A percentile compares a stretch with the other conserved stretches of the same genome.
Evolutionary conservation across 177 flowering plant genomes (phyloP).

Genomic region (Vitis hybrid): DNA sequence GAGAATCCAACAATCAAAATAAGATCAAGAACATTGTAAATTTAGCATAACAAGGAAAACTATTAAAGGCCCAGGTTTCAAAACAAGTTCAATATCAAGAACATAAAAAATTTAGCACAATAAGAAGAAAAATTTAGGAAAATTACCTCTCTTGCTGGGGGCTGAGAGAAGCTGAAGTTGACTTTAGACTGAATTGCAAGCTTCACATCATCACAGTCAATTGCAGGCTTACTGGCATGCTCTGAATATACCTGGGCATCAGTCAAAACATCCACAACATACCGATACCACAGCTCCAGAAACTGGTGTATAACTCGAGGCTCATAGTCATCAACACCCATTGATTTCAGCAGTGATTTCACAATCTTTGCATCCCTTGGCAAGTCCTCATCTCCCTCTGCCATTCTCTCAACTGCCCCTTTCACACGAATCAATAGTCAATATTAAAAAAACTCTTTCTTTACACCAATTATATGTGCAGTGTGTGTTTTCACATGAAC

Average conservation of each 20-base stretch:
- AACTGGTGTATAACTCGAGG: conserved; percentile 92
- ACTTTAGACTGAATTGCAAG: conserved; percentile 94
- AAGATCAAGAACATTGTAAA: too few relatives aligned
- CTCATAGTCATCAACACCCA: conserved; percentile 87
- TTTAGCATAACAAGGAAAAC: too few relatives aligned
- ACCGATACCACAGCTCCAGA: conserved; percentile 88
- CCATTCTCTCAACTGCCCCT: conserved; percentile 29
- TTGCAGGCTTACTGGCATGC: conserved; percentile 80
- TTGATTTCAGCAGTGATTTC: conserved; percentile 75
- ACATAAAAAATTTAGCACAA: too few relatives aligned
- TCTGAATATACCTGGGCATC: conserved; percentile 95
- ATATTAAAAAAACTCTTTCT: too few relatives aligned
- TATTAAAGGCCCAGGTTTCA: too few relatives aligned
- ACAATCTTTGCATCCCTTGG: conserved; percentile 96
- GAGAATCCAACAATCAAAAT: too few relatives aligned
- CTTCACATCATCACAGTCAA: conserved; percentile 89
- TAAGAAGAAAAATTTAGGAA: conserved; percentile 5
- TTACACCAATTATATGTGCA: too few relatives aligned
- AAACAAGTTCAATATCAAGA: too few relatives aligned
- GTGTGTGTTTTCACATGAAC: too few relatives aligned
- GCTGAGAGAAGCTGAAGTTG: conserved; percentile 92
- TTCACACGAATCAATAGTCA: too few relatives aligned
- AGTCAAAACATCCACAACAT: conserved; percentile 78
- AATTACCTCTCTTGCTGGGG: conserved; percentile 93
- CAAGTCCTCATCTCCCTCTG: conserved; percentile 71